A percentile compares a stretch with the other conserved stretches of the same genome.
phyloP scores from a whole-genome alignment of 1,284 basidiomycete genomes.

The Heterobasidion irregulare region DNA sequence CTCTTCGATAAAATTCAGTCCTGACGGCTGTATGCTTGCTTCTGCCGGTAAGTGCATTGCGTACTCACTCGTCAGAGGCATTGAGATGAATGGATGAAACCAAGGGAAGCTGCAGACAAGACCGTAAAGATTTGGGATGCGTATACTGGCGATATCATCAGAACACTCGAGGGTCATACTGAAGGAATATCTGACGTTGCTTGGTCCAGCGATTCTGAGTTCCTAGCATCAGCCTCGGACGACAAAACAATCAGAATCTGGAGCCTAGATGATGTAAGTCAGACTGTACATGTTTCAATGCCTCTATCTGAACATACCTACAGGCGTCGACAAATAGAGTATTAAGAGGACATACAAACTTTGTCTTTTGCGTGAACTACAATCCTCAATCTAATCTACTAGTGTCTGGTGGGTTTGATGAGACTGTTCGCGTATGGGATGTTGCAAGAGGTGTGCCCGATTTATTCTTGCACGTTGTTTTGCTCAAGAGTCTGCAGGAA shows the following conservation, averaged over 20 bases:
- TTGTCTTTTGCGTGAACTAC: constrained; percentile 89
- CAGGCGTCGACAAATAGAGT: constrained; percentile 55
- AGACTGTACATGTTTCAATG: neutral
- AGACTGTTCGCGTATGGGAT: constrained; percentile 94
- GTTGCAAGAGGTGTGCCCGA: constrained; percentile 67
- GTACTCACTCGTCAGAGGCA: neutral
- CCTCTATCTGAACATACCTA: neutral
- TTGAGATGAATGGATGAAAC: neutral
- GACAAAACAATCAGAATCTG: constrained; percentile 82
- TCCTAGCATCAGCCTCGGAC: constrained; percentile 85
- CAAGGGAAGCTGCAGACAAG: constrained; percentile 71
- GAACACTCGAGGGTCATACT: constrained; percentile 62
- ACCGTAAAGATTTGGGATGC: constrained; percentile 73
- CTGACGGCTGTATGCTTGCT: constrained; percentile 63
- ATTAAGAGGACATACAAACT: constrained; percentile 83
- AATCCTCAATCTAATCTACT: constrained; percentile 85
- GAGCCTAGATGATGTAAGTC: constrained; percentile 58
- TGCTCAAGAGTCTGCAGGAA: constrained; percentile 36
- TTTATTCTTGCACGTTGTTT: neutral
- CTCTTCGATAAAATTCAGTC: constrained; percentile 75
- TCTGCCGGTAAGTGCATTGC: constrained; percentile 54
- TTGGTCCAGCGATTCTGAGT: constrained; percentile 77
- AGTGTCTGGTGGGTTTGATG: constrained; percentile 91
- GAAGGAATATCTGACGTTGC: constrained; percentile 86
- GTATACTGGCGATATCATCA: constrained; percentile 60